Evolutionary conservation across 2,329 filamentous ascomycete genomes (phyloP).

Genomic region (Penicillium hesseltinei): DNA sequence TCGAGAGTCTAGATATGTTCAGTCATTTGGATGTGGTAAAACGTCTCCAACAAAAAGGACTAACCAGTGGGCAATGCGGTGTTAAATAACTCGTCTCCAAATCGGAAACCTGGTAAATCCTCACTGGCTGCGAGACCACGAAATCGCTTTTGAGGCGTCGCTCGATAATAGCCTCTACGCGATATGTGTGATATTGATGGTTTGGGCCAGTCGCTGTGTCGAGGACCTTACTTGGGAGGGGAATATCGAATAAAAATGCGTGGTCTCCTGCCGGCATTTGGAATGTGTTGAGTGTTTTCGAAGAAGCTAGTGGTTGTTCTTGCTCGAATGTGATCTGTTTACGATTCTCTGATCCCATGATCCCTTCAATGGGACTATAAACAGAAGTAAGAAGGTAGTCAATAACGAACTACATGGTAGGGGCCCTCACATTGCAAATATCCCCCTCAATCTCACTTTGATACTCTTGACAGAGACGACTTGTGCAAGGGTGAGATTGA

Average conservation of each 20-base stretch:
- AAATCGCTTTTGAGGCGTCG: conserved; percentile 15
- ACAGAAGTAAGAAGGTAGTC: background rate
- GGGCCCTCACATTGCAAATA: conserved; percentile 14
- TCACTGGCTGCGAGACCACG: conserved; percentile 15
- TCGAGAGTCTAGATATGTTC: conserved; percentile 10
- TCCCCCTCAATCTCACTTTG: conserved; percentile 15
- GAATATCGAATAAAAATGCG: conserved; percentile 21
- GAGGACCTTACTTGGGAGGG: conserved; percentile 8
- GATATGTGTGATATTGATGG: conserved; percentile 21
- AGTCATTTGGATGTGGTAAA: background rate
- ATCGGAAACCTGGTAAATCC: conserved; percentile 13
- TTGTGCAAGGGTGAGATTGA: conserved; percentile 11
- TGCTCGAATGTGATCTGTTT: conserved; percentile 15
- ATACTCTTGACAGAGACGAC: conserved; percentile 14
- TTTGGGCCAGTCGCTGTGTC: conserved; percentile 12
- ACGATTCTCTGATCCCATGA: conserved; percentile 1
- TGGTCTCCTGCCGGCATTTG: conserved; percentile 19
- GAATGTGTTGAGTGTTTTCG: conserved; percentile 17
- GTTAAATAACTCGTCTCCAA: background rate
- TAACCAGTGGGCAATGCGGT: conserved; percentile 5
- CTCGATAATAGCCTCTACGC: conserved; percentile 14
- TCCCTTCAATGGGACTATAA: conserved; percentile 2
- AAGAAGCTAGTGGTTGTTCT: conserved; percentile 16
- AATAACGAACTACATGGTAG: background rate
- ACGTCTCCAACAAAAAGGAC: background rate